Evolutionary conservation across 140 eudicot species (phyloP).

Genomic region (Ambrosia hybrid): DNA sequence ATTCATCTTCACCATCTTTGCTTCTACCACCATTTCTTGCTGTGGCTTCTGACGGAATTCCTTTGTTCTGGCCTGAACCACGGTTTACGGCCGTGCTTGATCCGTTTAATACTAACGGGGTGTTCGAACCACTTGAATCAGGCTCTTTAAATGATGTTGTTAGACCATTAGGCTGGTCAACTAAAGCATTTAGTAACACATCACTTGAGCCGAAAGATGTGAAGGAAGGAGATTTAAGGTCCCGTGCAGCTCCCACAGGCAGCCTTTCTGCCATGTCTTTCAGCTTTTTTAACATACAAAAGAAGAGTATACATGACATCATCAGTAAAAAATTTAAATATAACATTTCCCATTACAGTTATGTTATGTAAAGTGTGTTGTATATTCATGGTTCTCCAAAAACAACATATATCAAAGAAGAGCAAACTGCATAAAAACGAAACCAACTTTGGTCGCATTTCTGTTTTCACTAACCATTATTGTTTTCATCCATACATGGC

Average conservation of each 20-base stretch:
- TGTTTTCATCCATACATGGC: too few species aligned
- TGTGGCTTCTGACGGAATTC: constrained; percentile 49
- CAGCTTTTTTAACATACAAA: constrained; percentile 45
- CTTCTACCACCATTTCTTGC: constrained; percentile 57
- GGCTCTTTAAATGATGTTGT: constrained; percentile 42
- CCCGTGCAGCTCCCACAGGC: constrained; percentile 85
- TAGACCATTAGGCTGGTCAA: constrained; percentile 57
- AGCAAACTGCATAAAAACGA: too few species aligned
- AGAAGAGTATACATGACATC: constrained; percentile 5
- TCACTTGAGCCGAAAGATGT: constrained; percentile 55
- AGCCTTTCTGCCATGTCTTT: constrained; percentile 96
- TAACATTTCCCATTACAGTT: neutral
- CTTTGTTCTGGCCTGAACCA: constrained; percentile 49
- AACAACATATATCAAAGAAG: too few species aligned
- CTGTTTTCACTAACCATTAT: too few species aligned
- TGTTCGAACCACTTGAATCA: constrained; percentile 55
- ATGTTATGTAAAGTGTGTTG: neutral
- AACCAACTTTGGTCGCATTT: too few species aligned
- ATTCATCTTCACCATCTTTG: constrained; percentile 60
- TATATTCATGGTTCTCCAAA: neutral
- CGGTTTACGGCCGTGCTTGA: constrained; percentile 47
- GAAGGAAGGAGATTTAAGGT: constrained; percentile 56
- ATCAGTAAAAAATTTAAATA: constrained; percentile 7
- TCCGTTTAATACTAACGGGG: constrained; percentile 47
- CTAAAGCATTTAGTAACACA: constrained; percentile 37